Conservation (phyloP, 2,329 filamentous ascomycete genomes). For the Pyrenophora tritici-repentis region DNA sequence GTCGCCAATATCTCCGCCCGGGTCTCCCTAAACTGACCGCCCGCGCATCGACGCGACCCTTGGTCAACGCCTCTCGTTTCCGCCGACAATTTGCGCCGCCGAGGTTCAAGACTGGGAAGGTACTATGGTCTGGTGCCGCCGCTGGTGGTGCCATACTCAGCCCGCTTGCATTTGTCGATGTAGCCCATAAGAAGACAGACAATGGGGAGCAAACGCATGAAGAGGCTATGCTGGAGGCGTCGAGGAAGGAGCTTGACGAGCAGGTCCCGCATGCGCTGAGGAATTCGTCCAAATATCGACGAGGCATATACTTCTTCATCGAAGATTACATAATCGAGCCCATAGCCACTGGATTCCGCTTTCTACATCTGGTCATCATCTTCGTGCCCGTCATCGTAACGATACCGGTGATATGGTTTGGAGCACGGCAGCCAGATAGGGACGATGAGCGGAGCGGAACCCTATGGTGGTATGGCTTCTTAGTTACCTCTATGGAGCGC, state of each 20-base stretch:
- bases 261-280: constrained; percentile 66
- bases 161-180: constrained; percentile 63
- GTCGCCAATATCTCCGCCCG: constrained; percentile 57
- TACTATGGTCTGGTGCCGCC: constrained; percentile 42
- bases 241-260: constrained; percentile 75
- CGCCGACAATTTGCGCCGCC: constrained; percentile 44
- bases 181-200: constrained; percentile 57
- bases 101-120: constrained; percentile 37
- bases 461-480: constrained; percentile 90
- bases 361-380: constrained; percentile 82
- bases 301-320: constrained; percentile 67
- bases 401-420: constrained; percentile 82
- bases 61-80: constrained; percentile 33
- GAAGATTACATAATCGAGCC: constrained; percentile 81
- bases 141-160: constrained; percentile 50
- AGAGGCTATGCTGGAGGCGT: constrained; percentile 83
- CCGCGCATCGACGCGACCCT: constrained; percentile 30
- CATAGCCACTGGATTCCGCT: constrained; percentile 82
- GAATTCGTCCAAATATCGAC: constrained; percentile 63
- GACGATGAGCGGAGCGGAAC: constrained; percentile 81
- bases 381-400: constrained; percentile 88
- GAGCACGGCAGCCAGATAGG: constrained; percentile 63
- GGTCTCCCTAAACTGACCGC: constrained; percentile 30
- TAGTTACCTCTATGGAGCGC: constrained; percentile 87
- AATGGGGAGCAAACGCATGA: constrained; percentile 70